Conservation (phyloP, 805 yeast species). For the Wickerhamomyces silvicola region DNA sequence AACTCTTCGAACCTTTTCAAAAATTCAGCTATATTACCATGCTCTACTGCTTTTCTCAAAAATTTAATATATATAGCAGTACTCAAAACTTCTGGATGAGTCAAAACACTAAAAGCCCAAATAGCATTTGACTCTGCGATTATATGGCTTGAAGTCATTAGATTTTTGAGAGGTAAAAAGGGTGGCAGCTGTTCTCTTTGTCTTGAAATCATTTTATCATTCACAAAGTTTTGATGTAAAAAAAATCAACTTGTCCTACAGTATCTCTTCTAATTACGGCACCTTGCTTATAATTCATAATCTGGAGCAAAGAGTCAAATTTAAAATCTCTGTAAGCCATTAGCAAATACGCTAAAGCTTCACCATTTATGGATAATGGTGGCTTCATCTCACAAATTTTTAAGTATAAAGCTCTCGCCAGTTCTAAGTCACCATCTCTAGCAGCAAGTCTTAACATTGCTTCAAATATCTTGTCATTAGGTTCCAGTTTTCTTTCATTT, state of each 20-base stretch:
- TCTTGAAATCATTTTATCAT: constrained; percentile 11
- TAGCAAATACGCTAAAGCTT: constrained; percentile 30
- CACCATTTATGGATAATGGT: constrained; percentile 6
- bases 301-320: constrained; percentile 25
- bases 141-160: constrained; percentile 37
- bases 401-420: constrained; percentile 62
- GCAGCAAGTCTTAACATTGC: constrained; percentile 74
- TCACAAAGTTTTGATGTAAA: constrained; percentile 14
- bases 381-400: constrained; percentile 36
- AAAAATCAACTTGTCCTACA: constrained; percentile 34
- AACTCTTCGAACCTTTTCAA: constrained; percentile 27
- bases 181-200: constrained; percentile 42
- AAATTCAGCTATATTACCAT: constrained; percentile 30
- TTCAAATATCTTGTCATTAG: constrained; percentile 43
- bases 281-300: constrained; percentile 40
- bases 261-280: constrained; percentile 39
- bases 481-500: constrained; percentile 37
- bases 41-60: constrained; percentile 39
- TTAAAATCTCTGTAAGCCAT: constrained; percentile 41
- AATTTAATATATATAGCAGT: constrained; percentile 41
- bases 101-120: constrained; percentile 48
- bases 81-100: constrained; percentile 37
- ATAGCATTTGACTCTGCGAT: constrained; percentile 75
- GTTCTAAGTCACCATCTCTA: constrained; percentile 67
- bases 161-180: constrained; percentile 52